Conservation (phyloP, 2,329 filamentous ascomycete genomes). For the Fusarium azukiicola region DNA sequence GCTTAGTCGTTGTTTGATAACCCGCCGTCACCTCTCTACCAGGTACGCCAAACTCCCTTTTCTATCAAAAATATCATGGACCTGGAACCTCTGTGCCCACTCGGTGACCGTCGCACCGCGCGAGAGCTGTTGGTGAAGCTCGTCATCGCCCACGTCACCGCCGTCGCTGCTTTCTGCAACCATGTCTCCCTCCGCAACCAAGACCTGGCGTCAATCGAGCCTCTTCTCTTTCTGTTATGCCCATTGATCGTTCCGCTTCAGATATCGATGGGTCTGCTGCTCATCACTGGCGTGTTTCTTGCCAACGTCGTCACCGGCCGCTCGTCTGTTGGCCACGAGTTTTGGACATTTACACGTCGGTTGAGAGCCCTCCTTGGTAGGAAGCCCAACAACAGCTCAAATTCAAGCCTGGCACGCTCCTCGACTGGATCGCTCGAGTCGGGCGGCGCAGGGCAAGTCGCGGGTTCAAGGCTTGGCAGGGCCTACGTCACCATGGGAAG, state of each 20-base stretch:
- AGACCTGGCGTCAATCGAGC: neutral
- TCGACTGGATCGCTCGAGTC: neutral
- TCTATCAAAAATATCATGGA: neutral
- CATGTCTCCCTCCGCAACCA: neutral
- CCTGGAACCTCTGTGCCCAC: neutral
- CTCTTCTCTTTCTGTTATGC: neutral
- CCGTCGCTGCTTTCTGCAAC: neutral
- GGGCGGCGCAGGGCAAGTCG: neutral
- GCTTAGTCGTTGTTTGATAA: conserved; percentile 1
- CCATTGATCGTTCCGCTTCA: neutral
- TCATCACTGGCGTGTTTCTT: neutral
- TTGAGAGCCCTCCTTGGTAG: conserved; percentile 1
- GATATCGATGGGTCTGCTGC: neutral
- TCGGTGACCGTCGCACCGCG: neutral
- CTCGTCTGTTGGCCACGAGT: neutral
- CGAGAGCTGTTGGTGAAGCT: neutral
- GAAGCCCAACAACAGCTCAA: neutral
- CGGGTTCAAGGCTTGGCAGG: neutral
- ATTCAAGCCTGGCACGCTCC: neutral
- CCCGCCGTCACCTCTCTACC: neutral
- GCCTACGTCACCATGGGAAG: neutral
- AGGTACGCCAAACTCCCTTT: neutral
- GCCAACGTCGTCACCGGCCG: neutral
- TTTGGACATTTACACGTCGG: neutral
- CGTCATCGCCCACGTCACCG: neutral